These are phyloP conservation scores for Cytospora piceae DNA, from an alignment of 2,329 filamentous ascomycete genomes.

Conservation along the genomic window DNA sequence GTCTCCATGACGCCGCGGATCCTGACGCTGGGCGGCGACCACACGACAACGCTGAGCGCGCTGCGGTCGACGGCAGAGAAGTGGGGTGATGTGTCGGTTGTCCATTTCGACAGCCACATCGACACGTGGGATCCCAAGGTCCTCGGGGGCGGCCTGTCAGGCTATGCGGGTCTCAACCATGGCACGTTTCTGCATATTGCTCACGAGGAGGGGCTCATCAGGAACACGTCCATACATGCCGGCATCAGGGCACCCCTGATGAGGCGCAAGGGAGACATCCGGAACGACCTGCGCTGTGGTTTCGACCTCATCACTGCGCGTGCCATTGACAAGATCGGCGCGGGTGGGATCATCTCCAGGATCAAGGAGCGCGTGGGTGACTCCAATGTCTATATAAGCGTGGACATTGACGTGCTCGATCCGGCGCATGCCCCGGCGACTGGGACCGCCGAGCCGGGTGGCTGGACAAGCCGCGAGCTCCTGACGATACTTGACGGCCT, in stretches of 20 bases:
- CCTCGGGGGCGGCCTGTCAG: constrained; percentile 56
- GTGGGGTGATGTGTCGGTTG: constrained; percentile 63
- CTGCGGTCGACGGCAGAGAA: constrained; percentile 60
- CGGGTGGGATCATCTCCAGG: constrained; percentile 63
- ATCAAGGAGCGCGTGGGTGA: constrained; percentile 62
- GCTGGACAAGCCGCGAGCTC: constrained; percentile 79
- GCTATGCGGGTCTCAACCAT: constrained; percentile 60
- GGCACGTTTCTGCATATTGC: constrained; percentile 66
- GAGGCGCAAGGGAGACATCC: constrained; percentile 51
- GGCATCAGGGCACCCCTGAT: constrained; percentile 60
- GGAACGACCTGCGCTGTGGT: constrained; percentile 61
- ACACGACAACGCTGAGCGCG: constrained; percentile 65
- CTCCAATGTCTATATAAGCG: constrained; percentile 67
- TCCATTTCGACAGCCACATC: constrained; percentile 70
- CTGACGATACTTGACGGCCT: constrained; percentile 74
- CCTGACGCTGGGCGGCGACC: constrained; percentile 67
- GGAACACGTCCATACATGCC: constrained; percentile 63
- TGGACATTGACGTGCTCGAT: constrained; percentile 83
- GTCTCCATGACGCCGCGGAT: constrained; percentile 54
- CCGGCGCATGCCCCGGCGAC: constrained; percentile 67
- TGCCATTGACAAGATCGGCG: constrained; percentile 73
- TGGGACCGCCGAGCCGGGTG: constrained; percentile 78
- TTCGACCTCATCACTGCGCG: constrained; percentile 61
- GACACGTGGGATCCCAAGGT: constrained; percentile 73
- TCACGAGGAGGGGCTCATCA: constrained; percentile 61